Evolutionary conservation across 1,284 basidiomycete species (phyloP), one percentile per base, ranked within the genome.

Genomic region (Malassezia sympodialis): DNA sequence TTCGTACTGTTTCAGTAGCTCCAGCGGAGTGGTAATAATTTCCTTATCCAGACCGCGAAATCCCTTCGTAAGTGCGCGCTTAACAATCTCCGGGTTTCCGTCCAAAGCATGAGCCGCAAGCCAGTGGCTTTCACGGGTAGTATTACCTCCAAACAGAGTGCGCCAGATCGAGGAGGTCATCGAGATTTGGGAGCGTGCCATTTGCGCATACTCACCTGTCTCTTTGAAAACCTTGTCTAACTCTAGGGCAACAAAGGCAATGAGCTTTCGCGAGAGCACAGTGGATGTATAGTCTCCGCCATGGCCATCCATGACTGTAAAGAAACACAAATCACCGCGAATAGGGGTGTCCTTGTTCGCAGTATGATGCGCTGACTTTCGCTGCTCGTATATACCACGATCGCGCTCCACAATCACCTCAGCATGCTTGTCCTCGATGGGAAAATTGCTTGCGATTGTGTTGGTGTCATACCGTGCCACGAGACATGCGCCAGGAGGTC

Each of bases 291-390:
- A 81, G 61, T 70, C 80, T 1, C 90, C 94, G 1, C 83, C 80
- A 73, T 98, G 94, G 1, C 94, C 94, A 70, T 98, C 94, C 82
- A 91, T 85, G 26, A 94, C 84, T 1, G 87, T 79, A 66, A 88
- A 90, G 75, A 93, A 86, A 46, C 66, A 68, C 21, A 68, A 58
- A 45, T 68, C 66, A 8, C 66, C 66, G 32, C 63, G 66, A 5
- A 60, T 56, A 24, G 51, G 39, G n/a, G 17, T 28, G 2, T 31
- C 32, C 30, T 46, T 30, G 23, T 11, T 24, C 21, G 30, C 32
- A 8, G 27, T 41, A 5, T 40, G 26, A 4, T 14, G 26, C 12
- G 44, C 11, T 47, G 39, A 17, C 24, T 23, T 19, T 17, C 15
- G n/a, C 7, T 37, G 28, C 19, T 62, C 65, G 23, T 56, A 55